Conservation (phyloP, 2,329 filamentous ascomycete genomes). For the Hymenoscyphus occultus region DNA sequence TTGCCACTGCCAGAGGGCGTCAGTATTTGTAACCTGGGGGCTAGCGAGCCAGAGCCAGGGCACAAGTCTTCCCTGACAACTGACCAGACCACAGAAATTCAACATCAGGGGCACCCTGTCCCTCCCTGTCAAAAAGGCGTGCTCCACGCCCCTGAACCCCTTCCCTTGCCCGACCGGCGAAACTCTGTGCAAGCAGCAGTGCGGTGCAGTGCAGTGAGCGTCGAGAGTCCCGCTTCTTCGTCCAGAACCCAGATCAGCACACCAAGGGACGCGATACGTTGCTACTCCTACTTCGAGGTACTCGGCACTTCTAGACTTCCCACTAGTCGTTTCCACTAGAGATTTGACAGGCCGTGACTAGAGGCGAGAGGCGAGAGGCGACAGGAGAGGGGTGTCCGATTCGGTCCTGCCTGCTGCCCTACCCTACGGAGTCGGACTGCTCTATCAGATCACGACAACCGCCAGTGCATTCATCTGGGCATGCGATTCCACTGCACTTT, state of each 20-base stretch:
- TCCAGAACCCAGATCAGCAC: slow-evolving; percentile 3
- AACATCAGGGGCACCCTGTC: slow-evolving; percentile 1
- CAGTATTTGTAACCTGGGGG: too few relatives aligned
- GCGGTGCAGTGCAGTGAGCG: background rate
- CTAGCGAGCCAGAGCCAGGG: background rate
- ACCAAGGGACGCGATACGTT: slow-evolving; percentile 25
- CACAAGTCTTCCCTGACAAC: background rate
- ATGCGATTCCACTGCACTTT: background rate
- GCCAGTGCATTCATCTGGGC: background rate
- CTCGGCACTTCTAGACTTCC: slow-evolving; percentile 16
- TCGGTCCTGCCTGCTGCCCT: background rate
- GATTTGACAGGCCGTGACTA: slow-evolving; percentile 20
- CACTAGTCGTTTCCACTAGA: slow-evolving; percentile 29
- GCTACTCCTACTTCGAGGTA: too few relatives aligned
- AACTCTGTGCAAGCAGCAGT: background rate
- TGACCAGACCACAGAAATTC: background rate
- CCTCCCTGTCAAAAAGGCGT: background rate
- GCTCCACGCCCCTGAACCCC: background rate
- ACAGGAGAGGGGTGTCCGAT: background rate
- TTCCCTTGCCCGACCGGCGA: slow-evolving; percentile 6
- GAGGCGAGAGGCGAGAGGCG: slow-evolving; percentile 2
- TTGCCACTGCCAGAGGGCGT: background rate
- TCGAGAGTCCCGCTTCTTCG: slow-evolving; percentile 1
- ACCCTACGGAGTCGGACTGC: background rate
- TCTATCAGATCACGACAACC: background rate